These are phyloP conservation scores for Boeremia lycopersici DNA, from an alignment of 2,329 filamentous ascomycete species.

Conservation along the genomic window DNA sequence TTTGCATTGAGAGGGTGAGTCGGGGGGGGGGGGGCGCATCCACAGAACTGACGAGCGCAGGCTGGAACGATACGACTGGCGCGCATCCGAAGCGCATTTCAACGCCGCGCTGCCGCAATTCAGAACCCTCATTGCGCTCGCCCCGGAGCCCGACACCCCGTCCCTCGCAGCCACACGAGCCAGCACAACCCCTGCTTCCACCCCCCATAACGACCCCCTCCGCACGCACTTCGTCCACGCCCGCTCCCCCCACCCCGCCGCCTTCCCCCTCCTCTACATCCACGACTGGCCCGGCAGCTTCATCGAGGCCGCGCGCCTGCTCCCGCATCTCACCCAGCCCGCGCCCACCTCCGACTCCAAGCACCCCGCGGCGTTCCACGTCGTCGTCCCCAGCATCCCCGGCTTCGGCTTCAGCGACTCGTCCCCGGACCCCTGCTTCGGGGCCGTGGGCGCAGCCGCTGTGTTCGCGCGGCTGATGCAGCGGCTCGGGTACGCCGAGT, in stretches of 20 bases:
- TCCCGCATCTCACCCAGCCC: constrained; percentile 62
- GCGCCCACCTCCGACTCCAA: background rate
- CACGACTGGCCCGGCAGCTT: constrained; percentile 71
- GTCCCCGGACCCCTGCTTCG: constrained; percentile 57
- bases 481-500: constrained; percentile 63
- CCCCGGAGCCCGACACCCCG: background rate
- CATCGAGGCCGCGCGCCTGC: constrained; percentile 63
- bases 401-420: constrained; percentile 72
- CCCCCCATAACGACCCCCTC: constrained; percentile 47
- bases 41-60: constrained; percentile 40
- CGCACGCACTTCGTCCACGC: constrained; percentile 71
- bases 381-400: constrained; percentile 70
- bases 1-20: too few relatives aligned
- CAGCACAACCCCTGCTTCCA: too few relatives aligned
- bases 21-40: too few relatives aligned
- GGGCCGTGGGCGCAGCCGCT: constrained; percentile 60
- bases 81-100: constrained; percentile 62
- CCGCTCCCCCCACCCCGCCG: constrained; percentile 58
- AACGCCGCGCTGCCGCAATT: constrained; percentile 69
- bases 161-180: too few relatives aligned
- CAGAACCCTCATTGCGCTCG: constrained; percentile 59
- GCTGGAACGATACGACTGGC: constrained; percentile 71
- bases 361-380: constrained; percentile 59
- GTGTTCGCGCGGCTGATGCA: constrained; percentile 66
- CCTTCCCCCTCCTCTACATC: constrained; percentile 68